Percentiles rank a stretch among this genome's conserved stretches.
Evolutionary conservation across 1,284 basidiomycete genomes (phyloP).

Genomic region (Ceratobasidium papillatum): DNA sequence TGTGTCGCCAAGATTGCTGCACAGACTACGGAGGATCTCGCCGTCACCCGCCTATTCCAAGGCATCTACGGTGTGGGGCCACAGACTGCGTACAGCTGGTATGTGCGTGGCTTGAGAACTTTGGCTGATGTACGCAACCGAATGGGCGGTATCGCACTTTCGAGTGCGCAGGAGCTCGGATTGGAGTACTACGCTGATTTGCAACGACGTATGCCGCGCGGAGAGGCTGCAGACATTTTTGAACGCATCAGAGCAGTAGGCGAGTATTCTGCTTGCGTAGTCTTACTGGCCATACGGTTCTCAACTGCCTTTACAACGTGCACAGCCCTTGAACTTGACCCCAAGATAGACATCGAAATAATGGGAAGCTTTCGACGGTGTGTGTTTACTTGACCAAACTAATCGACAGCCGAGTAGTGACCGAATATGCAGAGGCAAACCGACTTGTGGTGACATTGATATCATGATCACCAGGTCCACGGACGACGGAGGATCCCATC

Average conservation of each 20-base stretch:
- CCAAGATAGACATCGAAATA: slow-evolving; percentile 76
- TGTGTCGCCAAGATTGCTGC: slow-evolving; percentile 67
- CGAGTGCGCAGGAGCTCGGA: slow-evolving; percentile 75
- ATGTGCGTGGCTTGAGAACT: slow-evolving; percentile 75
- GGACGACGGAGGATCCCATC: slow-evolving; percentile 75
- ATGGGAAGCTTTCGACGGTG: slow-evolving; percentile 91
- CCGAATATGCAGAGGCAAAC: slow-evolving; percentile 64
- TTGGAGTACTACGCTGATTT: slow-evolving; percentile 81
- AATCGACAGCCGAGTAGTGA: background rate
- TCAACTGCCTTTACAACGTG: background rate
- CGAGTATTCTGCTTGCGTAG: slow-evolving; percentile 48
- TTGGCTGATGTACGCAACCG: slow-evolving; percentile 74
- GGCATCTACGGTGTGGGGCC: slow-evolving; percentile 87
- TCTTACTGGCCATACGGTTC: slow-evolving; percentile 13
- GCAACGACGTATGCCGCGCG: slow-evolving; percentile 82
- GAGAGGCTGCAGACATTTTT: slow-evolving; percentile 78
- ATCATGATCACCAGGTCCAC: slow-evolving; percentile 81
- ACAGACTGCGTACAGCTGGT: slow-evolving; percentile 74
- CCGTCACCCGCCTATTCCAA: slow-evolving; percentile 65
- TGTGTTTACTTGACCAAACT: slow-evolving; percentile 34
- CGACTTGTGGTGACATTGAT: slow-evolving; percentile 88
- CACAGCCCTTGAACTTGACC: slow-evolving; percentile 74
- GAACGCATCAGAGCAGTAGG: slow-evolving; percentile 74
- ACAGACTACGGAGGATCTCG: slow-evolving; percentile 66
- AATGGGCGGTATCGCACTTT: slow-evolving; percentile 70